Base-by-base conservation (phyloP, 2,329 filamentous ascomycete species). In the Albifimbria verrucaria region DNA sequence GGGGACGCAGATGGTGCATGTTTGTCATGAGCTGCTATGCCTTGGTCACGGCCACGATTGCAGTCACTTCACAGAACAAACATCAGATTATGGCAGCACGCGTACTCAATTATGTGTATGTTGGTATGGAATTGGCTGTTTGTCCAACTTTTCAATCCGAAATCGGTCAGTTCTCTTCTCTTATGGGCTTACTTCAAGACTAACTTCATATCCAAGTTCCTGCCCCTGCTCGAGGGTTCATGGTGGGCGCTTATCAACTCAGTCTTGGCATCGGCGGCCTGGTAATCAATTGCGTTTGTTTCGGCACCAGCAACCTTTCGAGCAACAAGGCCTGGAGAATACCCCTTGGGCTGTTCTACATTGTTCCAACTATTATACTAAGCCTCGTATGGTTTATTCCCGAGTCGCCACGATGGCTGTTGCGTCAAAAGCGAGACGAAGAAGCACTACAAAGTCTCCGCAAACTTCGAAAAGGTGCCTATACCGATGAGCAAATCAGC, bases 1-100 rank as follows among this genome's bases (percentile, higher is more conserved):
- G 55, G 53, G 64, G 62, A 1, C 49, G 64, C 2, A 20, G 62
- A 15, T 63, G 59, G 64, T 65, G 60, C 17, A 65, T 66, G 58
- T 73, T 72, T 43, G 20, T 17, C 23, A 73, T 75, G 71, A 69
- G 67, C 42, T 47, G 63, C 11, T 74, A 65, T 10, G 65, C 72
- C 1, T 58, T 69, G 3, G 42, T 52, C 0, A 59, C 61, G 1
- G 61, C 61, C 0, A 62, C 58, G 4, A 55, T 62, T 0, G 47
- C 52, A 1, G 59, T 63, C 3, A 63, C 59, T 0, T 62, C 59
- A 0, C 46, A 48, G 2, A 50, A 50, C 1, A 51, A 48, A 0
- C 53, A 62, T 3, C 61, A 63, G 39, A 62, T 63, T 7, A 61
- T 63, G 52, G 58, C 58, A 0, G 59, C 58, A 1, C 55, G 61